Evolutionary conservation across 345 rosid genomes (phyloP).

Genomic region (Camelina hispida): DNA sequence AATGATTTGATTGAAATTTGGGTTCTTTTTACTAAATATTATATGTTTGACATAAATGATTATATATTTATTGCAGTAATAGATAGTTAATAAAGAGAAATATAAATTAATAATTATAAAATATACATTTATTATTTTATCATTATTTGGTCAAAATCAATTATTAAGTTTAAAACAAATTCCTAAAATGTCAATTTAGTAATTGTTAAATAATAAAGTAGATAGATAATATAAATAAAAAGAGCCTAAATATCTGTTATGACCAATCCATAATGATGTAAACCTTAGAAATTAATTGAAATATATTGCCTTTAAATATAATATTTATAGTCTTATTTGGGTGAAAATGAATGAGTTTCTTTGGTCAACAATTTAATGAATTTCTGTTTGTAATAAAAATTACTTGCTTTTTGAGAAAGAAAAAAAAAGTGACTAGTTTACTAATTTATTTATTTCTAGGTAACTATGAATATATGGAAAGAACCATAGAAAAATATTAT

Average conservation of each 20-base stretch:
- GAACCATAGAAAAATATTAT: background rate
- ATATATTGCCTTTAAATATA: background rate
- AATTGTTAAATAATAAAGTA: background rate
- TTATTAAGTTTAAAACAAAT: background rate
- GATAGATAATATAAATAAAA: background rate
- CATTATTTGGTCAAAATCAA: background rate
- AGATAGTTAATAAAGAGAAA: background rate
- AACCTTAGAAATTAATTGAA: background rate
- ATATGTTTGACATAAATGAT: background rate
- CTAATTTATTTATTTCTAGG: too few relatives aligned
- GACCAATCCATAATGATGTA: background rate
- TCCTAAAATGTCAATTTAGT: background rate
- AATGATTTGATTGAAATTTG: too few relatives aligned
- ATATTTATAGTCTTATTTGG: background rate
- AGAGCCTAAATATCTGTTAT: background rate
- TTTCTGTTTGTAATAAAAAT: background rate
- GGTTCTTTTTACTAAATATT: too few relatives aligned
- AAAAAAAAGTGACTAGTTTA: background rate
- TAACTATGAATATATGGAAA: background rate
- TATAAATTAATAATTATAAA: background rate
- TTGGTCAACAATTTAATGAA: background rate
- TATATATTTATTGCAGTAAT: background rate
- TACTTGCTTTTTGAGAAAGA: background rate
- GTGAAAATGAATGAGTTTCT: background rate
- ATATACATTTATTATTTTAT: too few relatives aligned